phyloP scores from a whole-genome alignment of 257 asterid species.

The Anisodus acutangulus region DNA sequence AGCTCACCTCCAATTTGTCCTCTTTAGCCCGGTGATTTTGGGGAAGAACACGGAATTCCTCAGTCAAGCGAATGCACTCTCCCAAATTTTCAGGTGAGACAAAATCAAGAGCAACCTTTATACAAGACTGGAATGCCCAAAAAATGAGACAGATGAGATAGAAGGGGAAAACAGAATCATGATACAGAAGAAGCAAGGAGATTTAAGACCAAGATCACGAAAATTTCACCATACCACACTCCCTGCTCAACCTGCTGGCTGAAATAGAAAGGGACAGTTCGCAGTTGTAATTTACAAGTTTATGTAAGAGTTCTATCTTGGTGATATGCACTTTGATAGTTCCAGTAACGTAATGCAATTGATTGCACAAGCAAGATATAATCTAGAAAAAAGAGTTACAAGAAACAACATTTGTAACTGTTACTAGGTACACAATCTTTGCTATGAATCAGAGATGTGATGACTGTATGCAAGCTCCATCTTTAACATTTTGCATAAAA shows the following conservation, averaged over 20 bases:
- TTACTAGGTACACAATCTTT: background rate
- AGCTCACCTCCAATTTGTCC: slow-evolving; percentile 72
- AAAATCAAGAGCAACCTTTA: slow-evolving; percentile 77
- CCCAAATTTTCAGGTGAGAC: slow-evolving; percentile 76
- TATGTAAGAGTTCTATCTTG: background rate
- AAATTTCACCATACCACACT: background rate
- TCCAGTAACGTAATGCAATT: background rate
- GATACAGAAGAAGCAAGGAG: background rate
- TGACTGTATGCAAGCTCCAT: background rate
- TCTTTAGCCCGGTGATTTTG: slow-evolving; percentile 61
- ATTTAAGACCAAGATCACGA: background rate
- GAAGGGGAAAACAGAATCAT: background rate
- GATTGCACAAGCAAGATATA: background rate
- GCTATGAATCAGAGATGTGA: background rate
- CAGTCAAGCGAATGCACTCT: slow-evolving; percentile 64
- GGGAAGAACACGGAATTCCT: slow-evolving; percentile 76
- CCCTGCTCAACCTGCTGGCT: background rate
- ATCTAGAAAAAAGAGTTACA: background rate
- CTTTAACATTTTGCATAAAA: background rate
- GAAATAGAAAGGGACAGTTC: slow-evolving; percentile 5
- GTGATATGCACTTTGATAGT: slow-evolving; percentile 19
- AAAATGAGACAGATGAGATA: slow-evolving; percentile 26
- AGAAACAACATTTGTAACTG: background rate
- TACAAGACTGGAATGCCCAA: slow-evolving; percentile 60
- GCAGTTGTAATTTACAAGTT: slow-evolving; percentile 6